Conservation (phyloP, 495 filamentous ascomycete species). For the Talaromyces borbonicus region DNA sequence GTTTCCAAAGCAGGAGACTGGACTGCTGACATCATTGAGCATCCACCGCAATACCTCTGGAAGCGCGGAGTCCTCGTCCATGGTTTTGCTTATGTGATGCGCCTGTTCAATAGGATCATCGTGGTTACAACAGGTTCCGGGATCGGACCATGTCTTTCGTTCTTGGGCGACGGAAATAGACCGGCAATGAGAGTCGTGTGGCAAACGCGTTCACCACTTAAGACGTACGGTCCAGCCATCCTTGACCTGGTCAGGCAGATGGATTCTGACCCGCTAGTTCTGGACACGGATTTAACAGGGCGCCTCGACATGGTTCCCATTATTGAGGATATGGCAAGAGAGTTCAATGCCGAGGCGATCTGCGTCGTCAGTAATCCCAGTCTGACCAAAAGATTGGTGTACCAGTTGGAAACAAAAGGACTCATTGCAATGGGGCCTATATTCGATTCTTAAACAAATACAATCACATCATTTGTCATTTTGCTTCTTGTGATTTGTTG, state of each 20-base stretch:
- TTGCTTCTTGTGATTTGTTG: not conserved
- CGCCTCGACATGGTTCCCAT: slow-evolving; percentile 47
- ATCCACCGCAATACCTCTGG: slow-evolving; percentile 42
- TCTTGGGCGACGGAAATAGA: slow-evolving; percentile 38
- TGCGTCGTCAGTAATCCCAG: slow-evolving; percentile 68
- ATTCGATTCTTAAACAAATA: slow-evolving; percentile 60
- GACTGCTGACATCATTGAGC: slow-evolving; percentile 54
- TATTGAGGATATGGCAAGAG: slow-evolving; percentile 44
- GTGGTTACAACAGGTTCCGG: slow-evolving; percentile 78
- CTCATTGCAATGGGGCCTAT: slow-evolving; percentile 69
- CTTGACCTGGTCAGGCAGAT: slow-evolving; percentile 38
- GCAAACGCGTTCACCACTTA: slow-evolving; percentile 43
- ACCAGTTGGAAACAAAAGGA: slow-evolving; percentile 59
- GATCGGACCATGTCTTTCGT: slow-evolving; percentile 54
- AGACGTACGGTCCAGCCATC: slow-evolving; percentile 45
- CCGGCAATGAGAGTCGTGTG: slow-evolving; percentile 48
- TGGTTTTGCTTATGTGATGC: slow-evolving; percentile 64
- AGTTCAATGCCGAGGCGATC: slow-evolving; percentile 59
- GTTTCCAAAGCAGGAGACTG: slow-evolving; percentile 81
- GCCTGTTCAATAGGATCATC: slow-evolving; percentile 57
- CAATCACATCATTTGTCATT: too few species aligned
- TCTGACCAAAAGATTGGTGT: slow-evolving; percentile 62
- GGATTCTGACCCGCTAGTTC: slow-evolving; percentile 44
- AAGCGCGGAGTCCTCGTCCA: slow-evolving; percentile 44
- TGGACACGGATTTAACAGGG: slow-evolving; percentile 41